A percentile compares a stretch with the other conserved stretches of the same genome.
Evolutionary conservation across 805 yeast species (phyloP).

Genomic region (Blastobotrys muscicola): DNA sequence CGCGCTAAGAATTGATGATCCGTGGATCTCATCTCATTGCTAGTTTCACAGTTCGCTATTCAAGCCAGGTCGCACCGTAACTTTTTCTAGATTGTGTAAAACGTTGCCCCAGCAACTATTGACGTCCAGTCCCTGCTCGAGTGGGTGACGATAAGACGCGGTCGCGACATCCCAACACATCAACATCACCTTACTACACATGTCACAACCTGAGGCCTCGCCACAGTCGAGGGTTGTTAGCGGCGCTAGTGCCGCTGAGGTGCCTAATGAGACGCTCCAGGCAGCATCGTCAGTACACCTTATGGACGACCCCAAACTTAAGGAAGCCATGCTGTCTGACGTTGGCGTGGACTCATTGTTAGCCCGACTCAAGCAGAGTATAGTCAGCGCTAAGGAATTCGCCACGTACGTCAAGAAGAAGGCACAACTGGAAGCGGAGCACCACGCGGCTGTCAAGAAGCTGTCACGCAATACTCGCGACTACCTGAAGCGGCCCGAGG

Average conservation of each 20-base stretch:
- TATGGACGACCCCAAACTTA: conserved; percentile 27
- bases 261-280: background rate
- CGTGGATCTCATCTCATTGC: no score
- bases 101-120: no score
- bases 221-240: background rate
- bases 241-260: background rate
- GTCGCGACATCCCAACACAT: no score
- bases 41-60: no score
- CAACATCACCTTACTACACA: no score
- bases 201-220: no score
- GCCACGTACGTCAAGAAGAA: conserved; percentile 69
- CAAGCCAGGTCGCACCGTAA: no score
- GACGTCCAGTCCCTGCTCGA: no score
- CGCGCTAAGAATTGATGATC: no score
- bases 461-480: conserved; percentile 49
- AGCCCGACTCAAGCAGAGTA: conserved; percentile 64
- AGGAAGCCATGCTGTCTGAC: conserved; percentile 28
- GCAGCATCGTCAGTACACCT: conserved; percentile 15
- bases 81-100: no score
- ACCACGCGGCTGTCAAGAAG: conserved; percentile 63
- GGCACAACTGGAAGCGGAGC: conserved; percentile 69
- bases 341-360: conserved; percentile 67
- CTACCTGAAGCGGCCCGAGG: conserved; percentile 37
- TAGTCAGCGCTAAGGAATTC: conserved; percentile 78
- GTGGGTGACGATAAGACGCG: no score